phyloP scores from a whole-genome alignment of 495 filamentous ascomycete genomes.

The Podospora pseudopauciseta region DNA sequence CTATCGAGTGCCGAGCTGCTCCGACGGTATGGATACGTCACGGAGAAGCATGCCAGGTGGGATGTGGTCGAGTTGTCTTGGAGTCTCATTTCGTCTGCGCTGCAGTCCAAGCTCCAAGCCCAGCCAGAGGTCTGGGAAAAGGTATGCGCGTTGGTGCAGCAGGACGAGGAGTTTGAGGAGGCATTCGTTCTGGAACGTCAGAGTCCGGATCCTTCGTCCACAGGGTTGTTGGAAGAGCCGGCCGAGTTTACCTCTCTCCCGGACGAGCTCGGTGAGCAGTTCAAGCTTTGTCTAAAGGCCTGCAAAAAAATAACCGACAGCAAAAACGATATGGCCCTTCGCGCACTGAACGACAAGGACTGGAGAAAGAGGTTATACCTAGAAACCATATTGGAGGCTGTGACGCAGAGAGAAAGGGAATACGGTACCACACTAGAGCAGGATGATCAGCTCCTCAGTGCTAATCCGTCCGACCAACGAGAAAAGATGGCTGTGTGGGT shows the following conservation, averaged over 20 bases:
- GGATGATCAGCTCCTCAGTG: slow-evolving; percentile 53
- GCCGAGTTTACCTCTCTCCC: slow-evolving; percentile 34
- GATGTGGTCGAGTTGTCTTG: slow-evolving; percentile 80
- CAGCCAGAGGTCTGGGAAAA: slow-evolving; percentile 42
- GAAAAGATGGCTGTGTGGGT: slow-evolving; percentile 67
- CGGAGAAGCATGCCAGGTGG: slow-evolving; percentile 65
- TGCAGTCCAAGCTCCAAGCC: slow-evolving; percentile 41
- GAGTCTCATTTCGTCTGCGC: slow-evolving; percentile 44
- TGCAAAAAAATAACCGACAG: slow-evolving; percentile 34
- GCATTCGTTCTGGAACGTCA: slow-evolving; percentile 45
- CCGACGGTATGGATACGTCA: slow-evolving; percentile 85
- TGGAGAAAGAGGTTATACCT: slow-evolving; percentile 37
- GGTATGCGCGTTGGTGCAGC: slow-evolving; percentile 21
- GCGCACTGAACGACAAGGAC: slow-evolving; percentile 38
- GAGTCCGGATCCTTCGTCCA: slow-evolving; percentile 38
- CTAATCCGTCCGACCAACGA: slow-evolving; percentile 36
- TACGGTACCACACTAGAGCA: slow-evolving; percentile 63
- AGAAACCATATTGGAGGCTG: slow-evolving; percentile 38
- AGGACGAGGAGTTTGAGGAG: slow-evolving; percentile 42
- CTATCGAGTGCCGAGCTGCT: slow-evolving; percentile 79
- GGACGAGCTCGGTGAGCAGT: slow-evolving; percentile 37
- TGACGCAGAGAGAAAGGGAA: slow-evolving; percentile 44
- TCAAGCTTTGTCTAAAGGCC: slow-evolving; percentile 41
- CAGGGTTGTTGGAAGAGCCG: slow-evolving; percentile 29
- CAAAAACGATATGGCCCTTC: slow-evolving; percentile 14